Evolutionary conservation across 139 green algal species (phyloP), one percentile per base, ranked within the genome.

Genomic region (Chlamydomonas sp.): DNA sequence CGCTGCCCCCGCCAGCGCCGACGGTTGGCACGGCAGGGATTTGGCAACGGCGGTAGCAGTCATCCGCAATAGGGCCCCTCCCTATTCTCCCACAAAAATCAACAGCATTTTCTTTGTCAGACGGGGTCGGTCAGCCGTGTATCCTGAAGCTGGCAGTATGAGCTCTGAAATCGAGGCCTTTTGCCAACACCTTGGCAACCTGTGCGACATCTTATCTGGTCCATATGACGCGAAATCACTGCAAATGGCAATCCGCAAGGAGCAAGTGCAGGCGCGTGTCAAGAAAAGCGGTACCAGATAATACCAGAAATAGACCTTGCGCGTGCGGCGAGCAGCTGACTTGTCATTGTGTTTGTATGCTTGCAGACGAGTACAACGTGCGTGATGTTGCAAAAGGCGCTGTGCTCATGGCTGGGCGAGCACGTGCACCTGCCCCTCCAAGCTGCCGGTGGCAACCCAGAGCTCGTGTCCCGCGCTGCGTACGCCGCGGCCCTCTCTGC

Each of bases 351-450:
- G 31, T 49, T 49, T 49, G 31, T 49, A 49, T 49, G 31, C 31
- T 49, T 79, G 74, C 74, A 86, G 82, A 61, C 4, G 2, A 79
- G 59, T 5, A 79, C 62, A 12, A 73, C 61, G 61, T 80, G 73
- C 20, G 0, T 80, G 58, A 5, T 86, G 9, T 9, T 86, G 1
- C 71, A 86, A 9, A 86, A 86, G 57, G 82, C 82, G 2, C 20
- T 86, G 3, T 86, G 64, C 6, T 71, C 73, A 18, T 86, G 82
- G 82, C 82, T 86, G 6, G 71, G 82, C n/a, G 61, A 79, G 20
- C 82, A 71, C 10, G 60, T 86, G 20, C 20, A 86, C n/a, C 71
- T 86, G 60, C 63, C 82, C 2, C 3, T 80, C 57, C 63, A 15
- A 7, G 20, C 31, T 4, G n/a, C 31, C 14, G 74, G 74, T 2